Evolutionary conservation across 768 basidiomycete genomes (phyloP), one percentile per base, ranked within the genome.

Genomic region (Pholiota microspora): DNA sequence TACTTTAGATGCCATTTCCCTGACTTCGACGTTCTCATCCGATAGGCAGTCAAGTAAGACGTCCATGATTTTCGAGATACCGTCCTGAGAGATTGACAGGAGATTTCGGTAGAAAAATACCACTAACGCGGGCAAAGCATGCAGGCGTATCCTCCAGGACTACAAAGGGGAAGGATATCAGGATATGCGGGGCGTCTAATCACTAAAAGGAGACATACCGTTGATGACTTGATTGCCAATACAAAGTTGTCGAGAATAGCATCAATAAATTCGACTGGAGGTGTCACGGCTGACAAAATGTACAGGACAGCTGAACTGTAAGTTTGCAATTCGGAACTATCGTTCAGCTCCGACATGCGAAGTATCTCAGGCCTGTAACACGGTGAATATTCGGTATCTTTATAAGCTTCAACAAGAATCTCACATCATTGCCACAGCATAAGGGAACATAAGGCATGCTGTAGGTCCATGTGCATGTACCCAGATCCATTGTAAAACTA

Each of bases 51-150:
- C 86, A 13, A 93, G 77, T 50, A 95, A 74, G 27, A 91, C 84
- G 55, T 92, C 91, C 84, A 94, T 86, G 57, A 93, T 82, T 62
- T 79, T 82, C 25, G 80, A 76, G 44, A 91, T 80, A 32, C 82
- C 83, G 16, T 77, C 71, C 45, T 85, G 78, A 32, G 90, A 83
- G 45, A 95, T 82, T 51, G 85, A 81, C 55, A 93, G 71, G 53
- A 95, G 78, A 66, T 95, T 94, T 45, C 93, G 83, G 70, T 94
- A 95, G 76, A 93, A 95, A 70, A 95, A 92, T 31, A 94, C 86
- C 27, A 92, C 86, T 57, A 97, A 71, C 25, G 89, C 85, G n/a
- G 94, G 94, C 54, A 96, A 73, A 18, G 89, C 87, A 70, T 94
- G 88, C 31, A 93, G 76, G 3, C 92, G 86, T 63, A 94, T 92